These are phyloP conservation scores for Xylaria polymorpha DNA, from an alignment of 2,329 filamentous ascomycete species.

Conservation along the genomic window DNA sequence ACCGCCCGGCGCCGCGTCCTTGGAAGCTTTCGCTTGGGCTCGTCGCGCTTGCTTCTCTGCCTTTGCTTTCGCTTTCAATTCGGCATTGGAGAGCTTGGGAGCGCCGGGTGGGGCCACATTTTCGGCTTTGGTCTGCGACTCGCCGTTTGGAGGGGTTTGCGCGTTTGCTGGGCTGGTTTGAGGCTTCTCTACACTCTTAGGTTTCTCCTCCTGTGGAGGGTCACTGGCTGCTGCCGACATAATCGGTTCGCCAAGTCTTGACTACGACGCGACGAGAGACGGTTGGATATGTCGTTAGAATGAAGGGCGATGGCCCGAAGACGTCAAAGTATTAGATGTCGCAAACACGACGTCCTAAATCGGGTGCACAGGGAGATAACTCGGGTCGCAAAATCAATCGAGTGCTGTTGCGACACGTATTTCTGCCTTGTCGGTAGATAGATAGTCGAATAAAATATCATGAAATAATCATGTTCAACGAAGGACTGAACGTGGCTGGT, in stretches of 20 bases:
- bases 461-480: conserved; percentile 10
- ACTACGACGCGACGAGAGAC: conserved; percentile 1
- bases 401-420: not conserved
- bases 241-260: not conserved
- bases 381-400: not conserved
- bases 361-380: not conserved
- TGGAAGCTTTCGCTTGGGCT: conserved; percentile 74
- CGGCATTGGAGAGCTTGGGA: conserved; percentile 75
- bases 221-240: conserved; percentile 41
- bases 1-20: conserved; percentile 57
- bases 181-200: conserved; percentile 35
- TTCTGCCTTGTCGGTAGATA: not conserved
- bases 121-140: conserved; percentile 43
- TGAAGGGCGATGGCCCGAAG: not conserved
- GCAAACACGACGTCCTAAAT: not conserved
- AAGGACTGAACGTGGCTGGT: not conserved
- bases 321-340: not conserved
- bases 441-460: not conserved
- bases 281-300: not conserved
- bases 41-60: conserved; percentile 90
- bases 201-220: conserved; percentile 38
- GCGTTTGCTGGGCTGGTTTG: conserved; percentile 33
- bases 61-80: conserved; percentile 89
- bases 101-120: conserved; percentile 47
- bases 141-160: conserved; percentile 36